These are phyloP conservation scores for Ammopiptanthus mongolicus DNA, from an alignment of 306 rosid genomes.

Conservation along the genomic window DNA sequence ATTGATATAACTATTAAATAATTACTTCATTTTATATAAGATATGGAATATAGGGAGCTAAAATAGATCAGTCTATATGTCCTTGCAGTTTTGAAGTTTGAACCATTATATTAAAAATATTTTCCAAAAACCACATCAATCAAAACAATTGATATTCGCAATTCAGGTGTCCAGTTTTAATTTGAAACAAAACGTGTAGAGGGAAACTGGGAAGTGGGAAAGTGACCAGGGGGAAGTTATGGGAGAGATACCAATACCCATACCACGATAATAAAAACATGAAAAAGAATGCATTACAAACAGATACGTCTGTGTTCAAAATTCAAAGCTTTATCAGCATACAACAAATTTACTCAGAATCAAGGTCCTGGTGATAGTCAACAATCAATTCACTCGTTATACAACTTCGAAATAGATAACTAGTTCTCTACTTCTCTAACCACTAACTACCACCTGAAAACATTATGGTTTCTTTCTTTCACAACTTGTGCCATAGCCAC, in stretches of 20 bases:
- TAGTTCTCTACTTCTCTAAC: not conserved
- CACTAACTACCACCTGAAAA: not conserved
- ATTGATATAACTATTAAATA: not conserved
- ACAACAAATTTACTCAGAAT: not conserved
- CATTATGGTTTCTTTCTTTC: not conserved
- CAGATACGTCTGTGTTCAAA: not conserved
- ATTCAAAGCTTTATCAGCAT: not conserved
- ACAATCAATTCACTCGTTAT: not conserved
- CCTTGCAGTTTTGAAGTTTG: not conserved
- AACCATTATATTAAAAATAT: not conserved
- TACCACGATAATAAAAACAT: not conserved
- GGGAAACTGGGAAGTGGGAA: not conserved
- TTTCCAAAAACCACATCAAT: not conserved
- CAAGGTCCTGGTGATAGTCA: not conserved
- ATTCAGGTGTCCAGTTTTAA: not conserved
- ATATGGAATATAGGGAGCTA: not conserved
- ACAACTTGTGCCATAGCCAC: not conserved
- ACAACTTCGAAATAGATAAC: not conserved
- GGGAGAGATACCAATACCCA: not conserved
- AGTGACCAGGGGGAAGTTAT: not conserved
- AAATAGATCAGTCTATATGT: not conserved
- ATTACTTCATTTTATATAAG: not conserved
- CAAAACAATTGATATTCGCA: not conserved
- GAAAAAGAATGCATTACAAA: not conserved
- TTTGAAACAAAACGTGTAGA: not conserved